These are phyloP conservation scores for Thalia dealbata DNA, from an alignment of 176 grass and related monocot genomes.

Conservation along the genomic window DNA sequence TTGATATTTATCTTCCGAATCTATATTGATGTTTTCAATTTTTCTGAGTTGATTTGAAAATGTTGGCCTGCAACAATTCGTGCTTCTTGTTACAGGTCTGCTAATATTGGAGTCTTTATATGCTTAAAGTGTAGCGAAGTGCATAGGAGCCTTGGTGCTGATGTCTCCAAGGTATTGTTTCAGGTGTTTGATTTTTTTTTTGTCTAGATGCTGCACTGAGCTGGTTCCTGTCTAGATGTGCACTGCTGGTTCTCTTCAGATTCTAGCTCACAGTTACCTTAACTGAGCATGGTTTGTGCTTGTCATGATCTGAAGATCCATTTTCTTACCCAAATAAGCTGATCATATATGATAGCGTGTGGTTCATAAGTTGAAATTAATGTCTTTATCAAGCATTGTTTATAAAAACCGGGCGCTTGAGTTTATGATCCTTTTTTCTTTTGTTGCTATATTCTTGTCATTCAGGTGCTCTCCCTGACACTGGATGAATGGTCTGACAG, in stretches of 20 bases:
- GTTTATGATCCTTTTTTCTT: neutral
- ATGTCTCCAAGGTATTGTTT: constrained; percentile 59
- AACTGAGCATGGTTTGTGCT: no score
- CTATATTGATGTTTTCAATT: neutral
- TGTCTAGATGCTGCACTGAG: neutral
- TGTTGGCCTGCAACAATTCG: neutral
- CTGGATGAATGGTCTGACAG: constrained; percentile 71
- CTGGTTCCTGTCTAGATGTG: neutral
- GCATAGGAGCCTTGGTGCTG: constrained; percentile 64
- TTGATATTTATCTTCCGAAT: constrained; percentile 4
- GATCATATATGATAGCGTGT: no score
- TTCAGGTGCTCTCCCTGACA: constrained; percentile 56
- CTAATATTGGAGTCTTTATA: constrained; percentile 68
- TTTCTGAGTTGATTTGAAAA: neutral
- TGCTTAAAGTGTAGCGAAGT: constrained; percentile 75
- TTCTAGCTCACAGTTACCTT: no score
- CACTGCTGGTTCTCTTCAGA: no score
- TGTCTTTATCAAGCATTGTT: neutral
- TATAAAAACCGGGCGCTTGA: neutral
- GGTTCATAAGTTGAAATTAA: neutral
- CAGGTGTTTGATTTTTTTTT: neutral
- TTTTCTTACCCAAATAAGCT: no score
- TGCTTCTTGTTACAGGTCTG: constrained; percentile 36
- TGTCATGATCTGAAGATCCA: no score
- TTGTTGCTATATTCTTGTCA: neutral